These are phyloP conservation scores for Populus pruinosa DNA, from an alignment of 345 rosid species.

Conservation along the genomic window DNA sequence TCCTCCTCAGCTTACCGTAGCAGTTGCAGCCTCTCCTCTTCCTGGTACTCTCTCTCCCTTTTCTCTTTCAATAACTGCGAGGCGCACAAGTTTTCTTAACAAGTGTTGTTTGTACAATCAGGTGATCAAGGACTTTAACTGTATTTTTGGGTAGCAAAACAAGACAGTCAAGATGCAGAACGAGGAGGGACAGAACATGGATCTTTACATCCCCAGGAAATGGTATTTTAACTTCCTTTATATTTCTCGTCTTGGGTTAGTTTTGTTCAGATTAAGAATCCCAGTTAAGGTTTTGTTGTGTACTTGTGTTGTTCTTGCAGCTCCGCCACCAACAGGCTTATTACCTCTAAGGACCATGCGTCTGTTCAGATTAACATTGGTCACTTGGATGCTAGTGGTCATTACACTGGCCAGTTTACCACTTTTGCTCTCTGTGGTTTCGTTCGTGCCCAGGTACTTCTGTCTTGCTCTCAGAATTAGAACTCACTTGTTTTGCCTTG, in stretches of 20 bases:
- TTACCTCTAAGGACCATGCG: conserved; percentile 70
- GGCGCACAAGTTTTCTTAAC: not conserved
- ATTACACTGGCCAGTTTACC: conserved; percentile 42
- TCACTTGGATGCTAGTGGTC: conserved; percentile 56
- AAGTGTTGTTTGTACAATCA: not conserved
- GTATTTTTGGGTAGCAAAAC: not conserved
- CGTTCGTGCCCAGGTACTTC: conserved; percentile 59
- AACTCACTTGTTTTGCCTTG: not conserved
- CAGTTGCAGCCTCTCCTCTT: not conserved
- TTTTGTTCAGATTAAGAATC: not conserved
- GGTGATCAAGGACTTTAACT: not conserved
- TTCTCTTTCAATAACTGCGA: not conserved
- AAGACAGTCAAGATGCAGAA: conserved; percentile 71
- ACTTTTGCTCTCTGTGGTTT: conserved; percentile 68
- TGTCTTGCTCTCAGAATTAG: not conserved
- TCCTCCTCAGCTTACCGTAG: not conserved
- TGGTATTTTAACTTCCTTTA: conserved; percentile 37
- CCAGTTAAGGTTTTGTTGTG: not conserved
- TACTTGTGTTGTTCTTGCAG: conserved; percentile 29
- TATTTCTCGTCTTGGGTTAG: not conserved
- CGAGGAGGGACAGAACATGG: conserved; percentile 84
- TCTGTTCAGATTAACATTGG: conserved; percentile 68
- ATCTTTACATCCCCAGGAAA: conserved; percentile 90
- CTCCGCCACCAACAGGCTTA: conserved; percentile 70
- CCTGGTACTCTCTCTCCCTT: not conserved